Percentiles rank a stretch among this genome's conserved stretches.
Evolutionary conservation across 768 basidiomycete species (phyloP).

Genomic region (Naganishia onofrii): DNA sequence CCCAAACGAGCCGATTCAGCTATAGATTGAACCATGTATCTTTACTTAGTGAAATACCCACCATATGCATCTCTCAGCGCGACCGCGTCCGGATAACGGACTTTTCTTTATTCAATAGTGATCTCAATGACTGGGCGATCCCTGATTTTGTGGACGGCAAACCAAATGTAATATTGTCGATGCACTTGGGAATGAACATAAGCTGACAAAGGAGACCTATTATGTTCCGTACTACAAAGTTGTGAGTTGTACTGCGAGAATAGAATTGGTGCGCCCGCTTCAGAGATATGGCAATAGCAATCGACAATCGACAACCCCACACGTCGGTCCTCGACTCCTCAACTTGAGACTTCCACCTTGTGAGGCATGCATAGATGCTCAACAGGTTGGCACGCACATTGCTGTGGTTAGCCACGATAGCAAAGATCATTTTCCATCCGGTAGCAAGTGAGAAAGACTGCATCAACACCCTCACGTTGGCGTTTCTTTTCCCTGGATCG

Average conservation of each 20-base stretch:
- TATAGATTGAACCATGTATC: not conserved
- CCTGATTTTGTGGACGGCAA: too few relatives aligned
- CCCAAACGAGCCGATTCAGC: conserved; percentile 23
- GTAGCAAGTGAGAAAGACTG: not conserved
- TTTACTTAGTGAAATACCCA: not conserved
- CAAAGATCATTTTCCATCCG: not conserved
- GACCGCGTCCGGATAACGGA: not conserved
- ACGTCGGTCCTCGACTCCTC: not conserved
- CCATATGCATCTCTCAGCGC: conserved; percentile 12
- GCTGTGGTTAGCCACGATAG: not conserved
- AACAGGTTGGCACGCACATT: not conserved
- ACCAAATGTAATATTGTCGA: too few relatives aligned
- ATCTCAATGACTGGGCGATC: too few relatives aligned
- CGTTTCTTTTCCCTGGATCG: not conserved
- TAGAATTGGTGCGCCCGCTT: not conserved
- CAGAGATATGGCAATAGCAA: too few relatives aligned
- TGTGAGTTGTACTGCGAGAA: not conserved
- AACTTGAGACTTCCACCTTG: not conserved
- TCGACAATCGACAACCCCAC: too few relatives aligned
- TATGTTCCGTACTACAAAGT: too few relatives aligned
- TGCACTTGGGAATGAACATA: too few relatives aligned
- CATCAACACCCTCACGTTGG: too few relatives aligned
- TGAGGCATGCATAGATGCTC: not conserved
- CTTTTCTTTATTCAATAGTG: too few relatives aligned
- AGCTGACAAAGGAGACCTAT: too few relatives aligned